phyloP scores from a whole-genome alignment of 2,329 filamentous ascomycete genomes.

The Camptophora hylomeconis region DNA sequence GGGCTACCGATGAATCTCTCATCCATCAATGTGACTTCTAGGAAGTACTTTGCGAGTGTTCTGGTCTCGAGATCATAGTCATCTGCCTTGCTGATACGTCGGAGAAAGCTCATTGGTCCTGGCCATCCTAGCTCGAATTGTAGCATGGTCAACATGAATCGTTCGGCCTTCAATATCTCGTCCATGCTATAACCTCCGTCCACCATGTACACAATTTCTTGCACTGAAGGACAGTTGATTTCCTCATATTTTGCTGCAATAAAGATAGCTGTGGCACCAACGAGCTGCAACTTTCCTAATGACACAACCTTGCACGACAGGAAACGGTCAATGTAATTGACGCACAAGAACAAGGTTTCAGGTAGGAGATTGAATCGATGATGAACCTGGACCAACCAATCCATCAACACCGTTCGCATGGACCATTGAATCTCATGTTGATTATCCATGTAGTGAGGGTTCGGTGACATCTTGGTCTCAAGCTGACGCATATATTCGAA shows the following conservation, averaged over 20 bases:
- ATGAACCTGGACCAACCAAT: slow-evolving; percentile 96
- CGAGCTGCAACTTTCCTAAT: slow-evolving; percentile 84
- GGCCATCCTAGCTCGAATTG: slow-evolving; percentile 94
- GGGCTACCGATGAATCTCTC: slow-evolving; percentile 88
- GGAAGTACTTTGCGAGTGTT: slow-evolving; percentile 92
- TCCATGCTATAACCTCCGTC: slow-evolving; percentile 79
- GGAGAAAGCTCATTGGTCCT: slow-evolving; percentile 96
- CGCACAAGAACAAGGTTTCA: slow-evolving; percentile 85
- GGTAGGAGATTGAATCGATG: slow-evolving; percentile 79
- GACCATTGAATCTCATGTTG: slow-evolving; percentile 99
- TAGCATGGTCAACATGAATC: slow-evolving; percentile 96
- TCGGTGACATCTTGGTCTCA: slow-evolving; percentile 75
- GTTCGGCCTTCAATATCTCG: slow-evolving; percentile 92
- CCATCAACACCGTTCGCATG: slow-evolving; percentile 93
- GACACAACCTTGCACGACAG: slow-evolving; percentile 90
- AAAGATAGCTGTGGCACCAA: slow-evolving; percentile 89
- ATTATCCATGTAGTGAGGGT: slow-evolving; percentile 89
- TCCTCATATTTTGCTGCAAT: slow-evolving; percentile 97
- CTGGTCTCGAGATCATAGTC: slow-evolving; percentile 93
- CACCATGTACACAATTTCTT: slow-evolving; percentile 97
- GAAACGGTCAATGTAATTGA: slow-evolving; percentile 97
- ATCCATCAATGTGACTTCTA: slow-evolving; percentile 95
- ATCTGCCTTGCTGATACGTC: slow-evolving; percentile 94
- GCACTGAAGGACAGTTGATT: slow-evolving; percentile 90
- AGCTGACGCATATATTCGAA: slow-evolving; percentile 82